phyloP scores from a whole-genome alignment of 2,329 filamentous ascomycete genomes.

The Cladosporium sp. region DNA sequence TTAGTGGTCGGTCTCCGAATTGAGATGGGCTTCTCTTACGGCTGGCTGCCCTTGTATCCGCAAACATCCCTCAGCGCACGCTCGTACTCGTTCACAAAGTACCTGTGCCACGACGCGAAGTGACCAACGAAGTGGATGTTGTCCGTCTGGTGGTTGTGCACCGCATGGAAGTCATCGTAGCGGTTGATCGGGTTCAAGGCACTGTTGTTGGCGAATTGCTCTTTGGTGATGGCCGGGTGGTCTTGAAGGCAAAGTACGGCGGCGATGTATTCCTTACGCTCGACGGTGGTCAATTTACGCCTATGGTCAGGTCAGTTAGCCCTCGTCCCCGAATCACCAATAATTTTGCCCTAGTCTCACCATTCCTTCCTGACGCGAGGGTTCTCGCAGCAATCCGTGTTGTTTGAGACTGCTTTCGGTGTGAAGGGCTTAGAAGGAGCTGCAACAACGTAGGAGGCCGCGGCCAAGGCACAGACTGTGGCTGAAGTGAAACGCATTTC shows the following conservation, averaged over 20 bases:
- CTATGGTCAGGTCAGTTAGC: neutral
- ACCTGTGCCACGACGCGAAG: constrained; percentile 33
- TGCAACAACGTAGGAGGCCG: neutral
- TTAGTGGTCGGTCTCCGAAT: constrained; percentile 7
- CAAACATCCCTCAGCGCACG: constrained; percentile 26
- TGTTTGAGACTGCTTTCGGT: neutral
- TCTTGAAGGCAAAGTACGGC: constrained; percentile 29
- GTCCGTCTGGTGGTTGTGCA: constrained; percentile 27
- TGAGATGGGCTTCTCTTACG: neutral
- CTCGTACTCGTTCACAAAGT: constrained; percentile 32
- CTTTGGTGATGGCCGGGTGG: constrained; percentile 23
- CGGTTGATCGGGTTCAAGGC: constrained; percentile 15
- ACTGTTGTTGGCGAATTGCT: constrained; percentile 20
- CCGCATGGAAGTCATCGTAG: constrained; percentile 32
- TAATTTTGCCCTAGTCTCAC: neutral
- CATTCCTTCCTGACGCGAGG: constrained; percentile 13
- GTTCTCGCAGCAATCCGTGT: neutral
- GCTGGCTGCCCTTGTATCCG: constrained; percentile 24
- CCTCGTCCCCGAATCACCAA: too few relatives aligned
- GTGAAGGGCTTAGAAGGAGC: neutral
- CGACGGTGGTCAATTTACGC: constrained; percentile 23
- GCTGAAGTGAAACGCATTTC: constrained; percentile 1
- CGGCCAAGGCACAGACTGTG: neutral
- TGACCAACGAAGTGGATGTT: constrained; percentile 25
- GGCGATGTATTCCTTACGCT: constrained; percentile 28